These are phyloP conservation scores for Mucor piriformis DNA, from an alignment of 371 early-diverging fungal species.

Conservation along the genomic window DNA sequence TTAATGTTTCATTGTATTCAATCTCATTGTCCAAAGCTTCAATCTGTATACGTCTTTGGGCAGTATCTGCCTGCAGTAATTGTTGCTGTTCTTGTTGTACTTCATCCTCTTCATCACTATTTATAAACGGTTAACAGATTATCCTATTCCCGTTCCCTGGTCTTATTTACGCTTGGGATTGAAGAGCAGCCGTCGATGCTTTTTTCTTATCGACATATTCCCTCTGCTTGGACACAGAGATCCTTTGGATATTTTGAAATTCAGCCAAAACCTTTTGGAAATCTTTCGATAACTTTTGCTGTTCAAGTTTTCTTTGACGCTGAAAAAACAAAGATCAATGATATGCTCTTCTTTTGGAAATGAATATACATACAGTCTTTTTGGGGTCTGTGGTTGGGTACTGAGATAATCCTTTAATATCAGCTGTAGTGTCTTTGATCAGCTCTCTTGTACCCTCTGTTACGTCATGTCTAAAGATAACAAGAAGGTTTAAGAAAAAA, in stretches of 20 bases:
- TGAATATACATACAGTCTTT: slow-evolving; percentile 31
- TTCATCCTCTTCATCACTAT: slow-evolving; percentile 48
- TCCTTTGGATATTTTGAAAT: slow-evolving; percentile 84
- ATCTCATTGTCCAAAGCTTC: slow-evolving; percentile 87
- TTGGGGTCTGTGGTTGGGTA: slow-evolving; percentile 32
- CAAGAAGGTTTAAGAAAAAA: neutral
- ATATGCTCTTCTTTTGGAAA: neutral
- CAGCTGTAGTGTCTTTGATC: slow-evolving; percentile 75
- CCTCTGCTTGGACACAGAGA: slow-evolving; percentile 84
- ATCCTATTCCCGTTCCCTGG: no score
- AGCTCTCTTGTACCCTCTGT: slow-evolving; percentile 84
- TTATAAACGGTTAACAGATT: neutral
- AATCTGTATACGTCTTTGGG: slow-evolving; percentile 69
- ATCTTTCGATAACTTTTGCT: slow-evolving; percentile 87
- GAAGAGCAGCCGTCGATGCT: slow-evolving; percentile 48
- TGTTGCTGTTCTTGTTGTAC: slow-evolving; percentile 38
- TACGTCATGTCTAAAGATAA: slow-evolving; percentile 66
- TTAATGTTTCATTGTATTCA: slow-evolving; percentile 90
- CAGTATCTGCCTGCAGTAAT: slow-evolving; percentile 59
- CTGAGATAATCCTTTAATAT: slow-evolving; percentile 72
- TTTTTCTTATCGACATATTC: slow-evolving; percentile 80
- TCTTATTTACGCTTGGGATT: slow-evolving; percentile 32
- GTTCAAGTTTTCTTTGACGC: slow-evolving; percentile 77
- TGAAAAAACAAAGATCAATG: slow-evolving; percentile 21
- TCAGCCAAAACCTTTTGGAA: slow-evolving; percentile 88